These are phyloP conservation scores for Kwoniella pini DNA, from an alignment of 768 basidiomycete genomes.

Conservation along the genomic window DNA sequence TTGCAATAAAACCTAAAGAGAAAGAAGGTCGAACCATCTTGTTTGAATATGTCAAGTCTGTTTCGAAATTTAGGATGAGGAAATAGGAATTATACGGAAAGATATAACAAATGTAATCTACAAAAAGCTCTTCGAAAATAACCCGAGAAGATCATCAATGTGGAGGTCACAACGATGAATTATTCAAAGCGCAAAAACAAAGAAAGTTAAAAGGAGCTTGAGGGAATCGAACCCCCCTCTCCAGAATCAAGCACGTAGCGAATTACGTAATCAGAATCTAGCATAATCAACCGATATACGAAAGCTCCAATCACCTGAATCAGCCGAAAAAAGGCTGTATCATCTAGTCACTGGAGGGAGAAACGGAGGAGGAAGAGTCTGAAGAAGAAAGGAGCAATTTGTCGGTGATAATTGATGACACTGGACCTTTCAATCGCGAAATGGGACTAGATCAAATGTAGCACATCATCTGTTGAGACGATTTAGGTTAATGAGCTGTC, in stretches of 20 bases:
- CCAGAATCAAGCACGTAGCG: constrained; percentile 4
- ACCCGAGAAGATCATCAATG: too few species aligned
- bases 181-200: too few species aligned
- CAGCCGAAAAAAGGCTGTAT: too few species aligned
- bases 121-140: too few species aligned
- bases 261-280: constrained; percentile 16
- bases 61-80: not conserved
- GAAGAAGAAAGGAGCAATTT: too few species aligned
- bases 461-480: too few species aligned
- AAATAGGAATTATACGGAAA: not conserved
- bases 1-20: not conserved
- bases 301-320: constrained; percentile 3
- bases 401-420: too few species aligned
- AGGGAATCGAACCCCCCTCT: constrained; percentile 24
- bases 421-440: too few species aligned
- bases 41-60: not conserved
- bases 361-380: not conserved
- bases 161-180: too few species aligned
- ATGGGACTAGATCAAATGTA: too few species aligned
- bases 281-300: constrained; percentile 24
- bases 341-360: not conserved
- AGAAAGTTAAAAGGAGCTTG: constrained; percentile 10
- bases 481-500: too few species aligned
- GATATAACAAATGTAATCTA: too few species aligned
- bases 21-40: not conserved